A percentile compares a stretch with the other conserved stretches of the same genome.
Evolutionary conservation across 257 asterid genomes (phyloP).

Genomic region (Oldenlandia corymbosa): DNA sequence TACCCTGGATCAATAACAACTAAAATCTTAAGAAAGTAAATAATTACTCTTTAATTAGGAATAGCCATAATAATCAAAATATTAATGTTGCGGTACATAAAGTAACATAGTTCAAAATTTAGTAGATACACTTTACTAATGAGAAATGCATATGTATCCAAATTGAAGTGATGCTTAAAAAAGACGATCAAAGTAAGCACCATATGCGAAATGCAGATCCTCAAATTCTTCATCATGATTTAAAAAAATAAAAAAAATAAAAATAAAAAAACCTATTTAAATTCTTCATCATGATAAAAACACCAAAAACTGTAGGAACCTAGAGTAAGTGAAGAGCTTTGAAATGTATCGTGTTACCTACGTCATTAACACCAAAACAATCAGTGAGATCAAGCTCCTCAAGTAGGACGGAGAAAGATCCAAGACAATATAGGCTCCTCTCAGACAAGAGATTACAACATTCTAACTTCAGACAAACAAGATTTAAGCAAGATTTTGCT

Average conservation of each 20-base stretch:
- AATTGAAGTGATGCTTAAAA: not conserved
- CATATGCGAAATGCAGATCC: not conserved
- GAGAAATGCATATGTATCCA: no score
- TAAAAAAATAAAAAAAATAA: not conserved
- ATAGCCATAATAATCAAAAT: no score
- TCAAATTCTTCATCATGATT: not conserved
- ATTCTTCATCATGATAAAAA: not conserved
- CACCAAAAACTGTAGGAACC: not conserved
- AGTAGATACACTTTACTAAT: no score
- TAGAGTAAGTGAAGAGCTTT: not conserved
- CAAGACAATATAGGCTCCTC: constrained; percentile 50
- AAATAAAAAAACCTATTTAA: no score
- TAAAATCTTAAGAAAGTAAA: no score
- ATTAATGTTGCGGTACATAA: no score
- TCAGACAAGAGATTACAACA: constrained; percentile 60
- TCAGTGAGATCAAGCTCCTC: constrained; percentile 78
- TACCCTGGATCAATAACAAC: no score
- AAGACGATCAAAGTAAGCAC: not conserved
- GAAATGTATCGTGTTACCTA: constrained; percentile 37
- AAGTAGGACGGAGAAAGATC: constrained; percentile 41
- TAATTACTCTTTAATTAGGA: no score
- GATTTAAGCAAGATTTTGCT: constrained; percentile 41
- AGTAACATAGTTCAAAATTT: no score
- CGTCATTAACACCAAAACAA: constrained; percentile 57
- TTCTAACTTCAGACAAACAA: constrained; percentile 63